Conservation (phyloP, 768 basidiomycete species). For the Pleurotus eryngii region DNA sequence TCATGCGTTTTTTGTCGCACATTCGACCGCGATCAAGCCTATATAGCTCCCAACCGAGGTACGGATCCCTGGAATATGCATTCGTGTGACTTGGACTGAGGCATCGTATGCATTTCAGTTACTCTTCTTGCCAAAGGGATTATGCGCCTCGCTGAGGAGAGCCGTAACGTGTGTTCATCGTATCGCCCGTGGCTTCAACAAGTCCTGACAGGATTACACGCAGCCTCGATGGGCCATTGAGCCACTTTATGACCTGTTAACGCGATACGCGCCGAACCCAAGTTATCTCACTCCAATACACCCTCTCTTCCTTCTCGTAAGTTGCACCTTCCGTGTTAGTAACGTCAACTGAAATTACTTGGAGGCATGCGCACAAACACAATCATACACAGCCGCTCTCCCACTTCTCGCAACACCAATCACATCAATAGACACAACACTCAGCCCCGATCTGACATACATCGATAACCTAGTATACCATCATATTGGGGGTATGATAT, state of each 20-base stretch:
- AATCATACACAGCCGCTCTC: slow-evolving; percentile 53
- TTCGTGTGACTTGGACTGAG: not conserved
- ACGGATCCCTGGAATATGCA: slow-evolving; percentile 4
- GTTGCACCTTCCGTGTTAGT: slow-evolving; percentile 14
- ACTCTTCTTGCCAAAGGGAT: slow-evolving; percentile 66
- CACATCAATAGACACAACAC: slow-evolving; percentile 53
- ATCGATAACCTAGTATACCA: slow-evolving; percentile 84
- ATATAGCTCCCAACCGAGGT: slow-evolving; percentile 71
- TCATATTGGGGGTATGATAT: slow-evolving; percentile 73
- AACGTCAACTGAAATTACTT: slow-evolving; percentile 1
- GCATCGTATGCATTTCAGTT: slow-evolving; percentile 36
- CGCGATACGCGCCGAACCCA: slow-evolving; percentile 54
- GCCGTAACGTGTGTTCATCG: slow-evolving; percentile 44
- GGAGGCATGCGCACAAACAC: slow-evolving; percentile 58
- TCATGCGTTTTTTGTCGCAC: slow-evolving; percentile 61
- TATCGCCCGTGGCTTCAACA: not conserved
- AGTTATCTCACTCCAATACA: slow-evolving; percentile 71
- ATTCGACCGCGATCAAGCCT: slow-evolving; percentile 64
- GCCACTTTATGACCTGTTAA: slow-evolving; percentile 58
- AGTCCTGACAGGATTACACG: not conserved
- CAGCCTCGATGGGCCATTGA: slow-evolving; percentile 44
- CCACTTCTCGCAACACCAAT: slow-evolving; percentile 64
- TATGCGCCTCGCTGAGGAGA: slow-evolving; percentile 40
- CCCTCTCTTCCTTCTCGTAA: slow-evolving; percentile 59
- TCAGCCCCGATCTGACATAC: slow-evolving; percentile 63